These are phyloP conservation scores for Tricholoma furcatifolium DNA, from an alignment of 768 basidiomycete genomes.

Conservation along the genomic window DNA sequence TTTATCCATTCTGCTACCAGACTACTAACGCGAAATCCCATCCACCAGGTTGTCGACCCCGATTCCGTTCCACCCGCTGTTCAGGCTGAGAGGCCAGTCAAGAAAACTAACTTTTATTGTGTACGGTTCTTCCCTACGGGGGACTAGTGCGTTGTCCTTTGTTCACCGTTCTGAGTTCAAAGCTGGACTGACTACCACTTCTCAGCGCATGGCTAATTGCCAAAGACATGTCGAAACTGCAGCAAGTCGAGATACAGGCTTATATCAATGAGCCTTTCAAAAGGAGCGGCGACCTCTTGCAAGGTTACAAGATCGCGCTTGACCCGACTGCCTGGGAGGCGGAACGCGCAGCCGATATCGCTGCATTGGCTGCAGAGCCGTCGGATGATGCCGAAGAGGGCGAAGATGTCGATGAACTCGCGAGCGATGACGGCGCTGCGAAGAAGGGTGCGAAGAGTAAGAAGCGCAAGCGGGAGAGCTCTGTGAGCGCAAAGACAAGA, in stretches of 20 bases:
- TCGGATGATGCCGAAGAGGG: constrained; percentile 16
- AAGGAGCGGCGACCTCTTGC: constrained; percentile 70
- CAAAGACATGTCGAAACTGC: constrained; percentile 80
- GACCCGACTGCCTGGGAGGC: constrained; percentile 62
- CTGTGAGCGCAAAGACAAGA: constrained; percentile 37
- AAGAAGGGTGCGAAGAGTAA: constrained; percentile 36
- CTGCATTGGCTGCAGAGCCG: not conserved
- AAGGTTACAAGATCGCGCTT: constrained; percentile 70
- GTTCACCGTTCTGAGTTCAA: constrained; percentile 1
- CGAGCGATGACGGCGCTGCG: constrained; percentile 49
- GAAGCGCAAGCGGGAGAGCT: constrained; percentile 60
- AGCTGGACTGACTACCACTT: not conserved
- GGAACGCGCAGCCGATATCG: constrained; percentile 24
- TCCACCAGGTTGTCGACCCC: constrained; percentile 74
- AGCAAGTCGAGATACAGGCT: constrained; percentile 77
- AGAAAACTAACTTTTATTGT: constrained; percentile 70
- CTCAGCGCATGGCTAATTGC: constrained; percentile 80
- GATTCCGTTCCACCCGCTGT: constrained; percentile 62
- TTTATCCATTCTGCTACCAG: not conserved
- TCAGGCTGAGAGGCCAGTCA: constrained; percentile 68
- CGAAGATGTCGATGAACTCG: constrained; percentile 59
- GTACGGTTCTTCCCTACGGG: constrained; percentile 90
- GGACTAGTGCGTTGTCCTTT: constrained; percentile 73
- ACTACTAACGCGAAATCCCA: constrained; percentile 4
- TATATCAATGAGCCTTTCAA: constrained; percentile 80